phyloP scores from a whole-genome alignment of 2,329 filamentous ascomycete species.

The Colletotrichum scovillei region DNA sequence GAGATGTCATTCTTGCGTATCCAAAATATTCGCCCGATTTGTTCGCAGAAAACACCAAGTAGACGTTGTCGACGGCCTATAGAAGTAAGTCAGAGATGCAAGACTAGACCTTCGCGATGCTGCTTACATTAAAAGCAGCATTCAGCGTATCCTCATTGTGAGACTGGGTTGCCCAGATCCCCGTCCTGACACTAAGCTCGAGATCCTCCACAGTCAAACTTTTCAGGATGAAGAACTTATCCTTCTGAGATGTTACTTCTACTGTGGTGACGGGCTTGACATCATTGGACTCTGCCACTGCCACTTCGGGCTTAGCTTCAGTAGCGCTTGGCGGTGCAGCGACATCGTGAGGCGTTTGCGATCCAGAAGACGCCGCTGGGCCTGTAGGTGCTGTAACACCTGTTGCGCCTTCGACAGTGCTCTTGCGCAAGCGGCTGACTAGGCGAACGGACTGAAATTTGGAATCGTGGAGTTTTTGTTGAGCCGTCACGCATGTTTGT shows the following conservation, averaged over 20 bases:
- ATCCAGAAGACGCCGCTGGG: conserved; percentile 54
- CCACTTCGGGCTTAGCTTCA: neutral
- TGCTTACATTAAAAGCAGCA: conserved; percentile 79
- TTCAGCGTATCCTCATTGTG: conserved; percentile 92
- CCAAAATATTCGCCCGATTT: conserved; percentile 98
- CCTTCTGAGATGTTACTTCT: conserved; percentile 56
- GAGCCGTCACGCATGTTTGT: conserved; percentile 77
- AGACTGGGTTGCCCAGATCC: conserved; percentile 93
- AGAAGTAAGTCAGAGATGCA: conserved; percentile 18
- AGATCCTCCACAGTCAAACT: conserved; percentile 92
- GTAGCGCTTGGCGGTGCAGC: neutral
- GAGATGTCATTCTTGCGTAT: conserved; percentile 89
- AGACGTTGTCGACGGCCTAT: conserved; percentile 84
- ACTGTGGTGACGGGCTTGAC: neutral
- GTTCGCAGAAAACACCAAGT: conserved; percentile 94
- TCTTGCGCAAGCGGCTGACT: conserved; percentile 83
- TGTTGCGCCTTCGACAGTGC: conserved; percentile 56
- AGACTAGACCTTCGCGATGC: neutral
- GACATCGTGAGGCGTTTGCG: conserved; percentile 18
- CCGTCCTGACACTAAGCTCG: conserved; percentile 86
- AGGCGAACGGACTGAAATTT: conserved; percentile 87
- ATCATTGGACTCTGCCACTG: conserved; percentile 8
- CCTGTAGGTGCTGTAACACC: conserved; percentile 66
- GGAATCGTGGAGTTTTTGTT: conserved; percentile 89
- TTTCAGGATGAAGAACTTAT: conserved; percentile 93